phyloP scores from a whole-genome alignment of 441 rosid species.

The Erysimum pusillum region DNA sequence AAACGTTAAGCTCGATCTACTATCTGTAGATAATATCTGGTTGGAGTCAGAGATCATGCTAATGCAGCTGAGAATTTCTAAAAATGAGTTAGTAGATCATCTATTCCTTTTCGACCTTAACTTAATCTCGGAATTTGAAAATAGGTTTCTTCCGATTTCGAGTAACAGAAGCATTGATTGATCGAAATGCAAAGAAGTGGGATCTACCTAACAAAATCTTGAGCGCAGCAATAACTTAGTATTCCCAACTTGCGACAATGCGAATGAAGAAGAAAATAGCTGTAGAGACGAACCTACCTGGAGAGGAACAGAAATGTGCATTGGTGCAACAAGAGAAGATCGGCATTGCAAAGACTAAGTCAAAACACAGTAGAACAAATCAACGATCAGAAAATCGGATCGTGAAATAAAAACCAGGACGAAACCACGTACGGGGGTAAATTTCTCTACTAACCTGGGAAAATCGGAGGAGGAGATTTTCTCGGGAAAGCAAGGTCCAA shows the following conservation, averaged over 20 bases:
- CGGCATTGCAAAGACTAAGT: slow-evolving; percentile 42
- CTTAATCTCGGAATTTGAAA: not conserved
- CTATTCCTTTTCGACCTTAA: not conserved
- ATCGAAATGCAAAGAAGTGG: slow-evolving; percentile 7
- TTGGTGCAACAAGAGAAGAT: slow-evolving; percentile 51
- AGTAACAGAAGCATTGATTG: slow-evolving; percentile 2
- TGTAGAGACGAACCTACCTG: slow-evolving; percentile 53
- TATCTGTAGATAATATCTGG: not conserved
- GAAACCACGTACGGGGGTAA: not conserved
- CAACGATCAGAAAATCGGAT: slow-evolving; percentile 29
- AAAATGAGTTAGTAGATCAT: slow-evolving; percentile 18
- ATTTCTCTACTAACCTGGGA: slow-evolving; percentile 25
- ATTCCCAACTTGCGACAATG: slow-evolving; percentile 9
- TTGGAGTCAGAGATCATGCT: not conserved
- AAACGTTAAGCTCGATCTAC: slow-evolving; percentile 17
- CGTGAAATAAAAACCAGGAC: not conserved
- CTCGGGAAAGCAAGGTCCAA: slow-evolving; percentile 37
- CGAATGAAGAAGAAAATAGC: slow-evolving; percentile 39
- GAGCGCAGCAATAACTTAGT: not conserved
- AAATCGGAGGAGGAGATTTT: slow-evolving; percentile 25
- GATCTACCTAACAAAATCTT: slow-evolving; percentile 32
- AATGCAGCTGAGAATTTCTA: slow-evolving; percentile 13
- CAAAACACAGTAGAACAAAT: not conserved
- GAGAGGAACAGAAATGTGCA: slow-evolving; percentile 33
- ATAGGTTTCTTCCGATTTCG: not conserved